Evolutionary conservation across 108 stramenopile genomes (phyloP).

Genomic region (Cyclotella sp.): DNA sequence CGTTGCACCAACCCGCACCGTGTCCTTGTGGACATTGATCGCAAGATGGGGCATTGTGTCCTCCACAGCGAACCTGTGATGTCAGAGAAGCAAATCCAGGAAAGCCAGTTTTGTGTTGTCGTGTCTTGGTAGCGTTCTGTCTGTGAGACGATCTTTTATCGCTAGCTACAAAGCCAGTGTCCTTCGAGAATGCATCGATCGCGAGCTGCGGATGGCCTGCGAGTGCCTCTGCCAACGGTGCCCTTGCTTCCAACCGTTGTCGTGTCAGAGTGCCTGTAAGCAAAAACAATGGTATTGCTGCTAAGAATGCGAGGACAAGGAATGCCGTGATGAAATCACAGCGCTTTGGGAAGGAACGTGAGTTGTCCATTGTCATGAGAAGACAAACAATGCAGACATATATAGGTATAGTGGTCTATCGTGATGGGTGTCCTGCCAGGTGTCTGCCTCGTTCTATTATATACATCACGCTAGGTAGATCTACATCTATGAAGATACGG

Average conservation of each 20-base stretch:
- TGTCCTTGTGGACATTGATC: constrained; percentile 48
- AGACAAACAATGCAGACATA: no score
- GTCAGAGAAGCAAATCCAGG: constrained; percentile 33
- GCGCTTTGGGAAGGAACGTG: no score
- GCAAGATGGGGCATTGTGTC: constrained; percentile 48
- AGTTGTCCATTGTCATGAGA: no score
- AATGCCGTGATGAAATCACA: neutral
- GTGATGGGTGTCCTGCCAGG: no score
- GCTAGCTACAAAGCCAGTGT: neutral
- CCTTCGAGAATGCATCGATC: neutral
- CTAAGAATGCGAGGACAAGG: neutral
- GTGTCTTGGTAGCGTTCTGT: neutral
- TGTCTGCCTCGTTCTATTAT: no score
- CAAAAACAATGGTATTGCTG: neutral
- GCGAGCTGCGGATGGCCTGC: neutral
- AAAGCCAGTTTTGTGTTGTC: constrained; percentile 27
- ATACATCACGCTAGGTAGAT: no score
- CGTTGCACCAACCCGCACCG: constrained; percentile 52
- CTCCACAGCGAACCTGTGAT: constrained; percentile 36
- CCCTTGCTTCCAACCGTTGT: neutral
- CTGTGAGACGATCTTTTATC: neutral
- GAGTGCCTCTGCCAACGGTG: neutral
- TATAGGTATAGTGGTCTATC: no score
- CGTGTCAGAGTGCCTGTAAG: neutral
- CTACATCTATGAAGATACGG: no score